Evolutionary conservation across 768 basidiomycete genomes (phyloP).

Genomic region (Pleurotus pulmonarius): DNA sequence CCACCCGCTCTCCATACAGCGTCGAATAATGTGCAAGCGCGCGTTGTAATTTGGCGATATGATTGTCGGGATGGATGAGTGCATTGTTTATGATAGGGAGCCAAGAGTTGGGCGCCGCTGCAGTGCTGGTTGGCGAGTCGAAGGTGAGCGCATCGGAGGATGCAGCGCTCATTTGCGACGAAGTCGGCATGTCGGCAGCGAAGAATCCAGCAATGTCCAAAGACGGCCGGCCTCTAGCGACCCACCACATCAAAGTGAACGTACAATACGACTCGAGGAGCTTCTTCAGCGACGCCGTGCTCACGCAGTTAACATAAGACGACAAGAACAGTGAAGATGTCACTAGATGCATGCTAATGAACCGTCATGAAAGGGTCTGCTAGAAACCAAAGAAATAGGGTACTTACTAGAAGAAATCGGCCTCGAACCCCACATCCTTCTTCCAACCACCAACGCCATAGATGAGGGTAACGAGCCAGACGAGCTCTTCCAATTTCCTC

Average conservation of each 20-base stretch:
- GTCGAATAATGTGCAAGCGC: conserved; percentile 44
- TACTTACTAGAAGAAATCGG: conserved; percentile 50
- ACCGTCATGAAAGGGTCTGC: conserved; percentile 8
- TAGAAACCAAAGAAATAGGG: neutral
- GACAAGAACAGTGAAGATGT: conserved; percentile 57
- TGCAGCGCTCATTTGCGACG: conserved; percentile 5
- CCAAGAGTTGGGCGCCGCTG: conserved; percentile 34
- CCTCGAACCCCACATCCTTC: conserved; percentile 28
- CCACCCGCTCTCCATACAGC: conserved; percentile 34
- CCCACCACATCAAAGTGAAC: conserved; percentile 16
- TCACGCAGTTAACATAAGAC: conserved; percentile 29
- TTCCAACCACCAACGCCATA: conserved; percentile 35
- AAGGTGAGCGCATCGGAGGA: conserved; percentile 3
- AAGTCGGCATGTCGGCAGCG: conserved; percentile 12
- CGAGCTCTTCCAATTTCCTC: conserved; percentile 48
- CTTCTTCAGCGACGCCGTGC: conserved; percentile 32
- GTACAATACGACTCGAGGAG: conserved; percentile 27
- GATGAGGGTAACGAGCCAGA: conserved; percentile 41
- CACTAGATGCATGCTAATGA: conserved; percentile 47
- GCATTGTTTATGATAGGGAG: conserved; percentile 33
- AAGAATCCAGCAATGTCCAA: conserved; percentile 28
- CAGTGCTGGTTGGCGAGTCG: conserved; percentile 6
- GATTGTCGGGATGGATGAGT: conserved; percentile 33
- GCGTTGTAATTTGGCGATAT: conserved; percentile 46
- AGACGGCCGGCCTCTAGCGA: conserved; percentile 28